phyloP scores from a whole-genome alignment of 2,329 filamentous ascomycete genomes.

The Calonectria pseudoturangicola region DNA sequence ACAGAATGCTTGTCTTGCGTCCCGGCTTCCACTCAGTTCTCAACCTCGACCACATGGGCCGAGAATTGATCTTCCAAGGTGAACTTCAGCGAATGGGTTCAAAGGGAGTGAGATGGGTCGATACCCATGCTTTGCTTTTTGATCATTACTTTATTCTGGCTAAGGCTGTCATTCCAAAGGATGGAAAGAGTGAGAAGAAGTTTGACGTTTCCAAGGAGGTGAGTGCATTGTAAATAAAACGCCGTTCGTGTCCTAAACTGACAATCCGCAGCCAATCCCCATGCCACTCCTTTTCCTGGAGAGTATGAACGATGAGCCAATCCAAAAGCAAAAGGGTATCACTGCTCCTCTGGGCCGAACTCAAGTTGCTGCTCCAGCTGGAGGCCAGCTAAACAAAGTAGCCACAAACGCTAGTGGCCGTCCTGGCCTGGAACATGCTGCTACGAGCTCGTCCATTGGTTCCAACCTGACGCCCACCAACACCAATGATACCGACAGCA shows the following conservation, averaged over 20 bases:
- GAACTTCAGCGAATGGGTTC: constrained; percentile 92
- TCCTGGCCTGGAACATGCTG: constrained; percentile 79
- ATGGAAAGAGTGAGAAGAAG: constrained; percentile 83
- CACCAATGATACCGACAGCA: constrained; percentile 83
- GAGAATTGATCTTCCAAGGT: constrained; percentile 91
- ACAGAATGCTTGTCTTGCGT: constrained; percentile 87
- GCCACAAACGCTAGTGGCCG: constrained; percentile 70
- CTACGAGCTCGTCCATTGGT: constrained; percentile 79
- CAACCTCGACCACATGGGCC: constrained; percentile 94
- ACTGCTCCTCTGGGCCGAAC: constrained; percentile 76
- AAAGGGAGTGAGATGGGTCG: constrained; percentile 93
- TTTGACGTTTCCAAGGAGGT: constrained; percentile 96
- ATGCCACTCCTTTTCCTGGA: constrained; percentile 97
- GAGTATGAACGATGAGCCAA: constrained; percentile 92
- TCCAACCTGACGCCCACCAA: constrained; percentile 67
- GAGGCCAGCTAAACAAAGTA: constrained; percentile 75
- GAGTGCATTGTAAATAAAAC: constrained; percentile 55
- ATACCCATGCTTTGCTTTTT: constrained; percentile 94
- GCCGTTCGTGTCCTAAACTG: constrained; percentile 41
- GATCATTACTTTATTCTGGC: constrained; percentile 97
- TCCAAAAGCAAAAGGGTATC: constrained; percentile 88
- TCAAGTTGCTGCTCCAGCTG: constrained; percentile 76
- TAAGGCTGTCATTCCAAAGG: constrained; percentile 84
- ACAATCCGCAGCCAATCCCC: constrained; percentile 81
- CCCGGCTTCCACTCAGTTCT: constrained; percentile 92